Evolutionary conservation across 495 filamentous ascomycete species (phyloP).

Genomic region (Neurospora africana): DNA sequence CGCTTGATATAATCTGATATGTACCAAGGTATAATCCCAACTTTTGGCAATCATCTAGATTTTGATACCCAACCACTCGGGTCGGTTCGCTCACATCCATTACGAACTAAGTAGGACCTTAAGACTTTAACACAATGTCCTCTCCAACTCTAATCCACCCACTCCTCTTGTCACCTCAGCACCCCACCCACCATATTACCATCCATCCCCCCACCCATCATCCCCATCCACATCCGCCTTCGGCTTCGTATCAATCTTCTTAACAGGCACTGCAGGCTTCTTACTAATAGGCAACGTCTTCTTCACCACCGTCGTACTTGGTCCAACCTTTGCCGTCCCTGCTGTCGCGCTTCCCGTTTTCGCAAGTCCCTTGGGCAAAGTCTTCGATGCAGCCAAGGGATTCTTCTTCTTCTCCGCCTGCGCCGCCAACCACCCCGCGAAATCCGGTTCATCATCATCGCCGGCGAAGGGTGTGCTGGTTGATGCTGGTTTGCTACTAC

Average conservation of each 20-base stretch:
- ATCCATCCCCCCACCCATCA: slow-evolving; percentile 62
- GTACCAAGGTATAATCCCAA: no score
- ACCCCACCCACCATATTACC: slow-evolving; percentile 27
- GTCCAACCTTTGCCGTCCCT: slow-evolving; percentile 25
- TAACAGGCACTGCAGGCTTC: slow-evolving; percentile 2
- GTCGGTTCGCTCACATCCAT: no score
- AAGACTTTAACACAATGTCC: not conserved
- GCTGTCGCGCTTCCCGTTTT: slow-evolving; percentile 40
- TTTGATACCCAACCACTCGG: no score
- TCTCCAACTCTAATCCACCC: not conserved
- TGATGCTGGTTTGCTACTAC: slow-evolving; percentile 13
- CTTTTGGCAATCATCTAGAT: no score
- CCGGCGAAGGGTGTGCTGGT: slow-evolving; percentile 47
- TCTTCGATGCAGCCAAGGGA: slow-evolving; percentile 33
- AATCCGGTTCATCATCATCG: slow-evolving; percentile 81
- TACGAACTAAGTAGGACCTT: no score
- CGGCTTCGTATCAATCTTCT: slow-evolving; percentile 8
- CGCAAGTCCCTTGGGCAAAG: slow-evolving; percentile 65
- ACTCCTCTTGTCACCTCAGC: not conserved
- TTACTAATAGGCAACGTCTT: slow-evolving; percentile 1
- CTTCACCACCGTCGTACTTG: slow-evolving; percentile 11
- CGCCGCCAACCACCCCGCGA: slow-evolving; percentile 84
- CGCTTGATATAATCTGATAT: no score
- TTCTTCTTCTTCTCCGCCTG: slow-evolving; percentile 62
- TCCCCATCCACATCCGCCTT: slow-evolving; percentile 39